These are phyloP conservation scores for Termitomyces sp. DNA, from an alignment of 1,284 basidiomycete genomes.

Conservation along the genomic window DNA sequence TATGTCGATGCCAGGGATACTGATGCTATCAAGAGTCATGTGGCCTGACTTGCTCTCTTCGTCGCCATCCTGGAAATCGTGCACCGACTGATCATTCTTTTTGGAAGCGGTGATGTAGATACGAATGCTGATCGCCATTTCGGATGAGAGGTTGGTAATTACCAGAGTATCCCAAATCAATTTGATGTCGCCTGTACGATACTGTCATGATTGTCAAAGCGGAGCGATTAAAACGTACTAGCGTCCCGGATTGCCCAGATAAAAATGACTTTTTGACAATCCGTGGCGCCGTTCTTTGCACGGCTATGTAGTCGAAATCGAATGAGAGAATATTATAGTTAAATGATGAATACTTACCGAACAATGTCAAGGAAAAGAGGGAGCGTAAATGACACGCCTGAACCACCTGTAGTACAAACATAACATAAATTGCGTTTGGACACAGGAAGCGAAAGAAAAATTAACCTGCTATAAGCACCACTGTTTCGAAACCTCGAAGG, in stretches of 20 bases:
- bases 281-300: constrained; percentile 2
- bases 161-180: constrained; percentile 8
- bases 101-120: constrained; percentile 7
- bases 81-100: background rate
- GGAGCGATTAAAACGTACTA: constrained; percentile 1
- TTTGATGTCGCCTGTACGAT: constrained; percentile 3
- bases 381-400: constrained; percentile 16
- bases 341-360: constrained; percentile 3
- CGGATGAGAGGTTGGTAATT: background rate
- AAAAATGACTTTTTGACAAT: constrained; percentile 9
- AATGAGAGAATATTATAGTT: background rate
- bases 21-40: background rate
- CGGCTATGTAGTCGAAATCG: background rate
- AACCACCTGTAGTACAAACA: constrained; percentile 6
- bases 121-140: constrained; percentile 4
- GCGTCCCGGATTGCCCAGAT: constrained; percentile 16
- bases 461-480: constrained; percentile 48
- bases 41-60: constrained; percentile 1
- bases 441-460: background rate
- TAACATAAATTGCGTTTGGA: background rate
- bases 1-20: constrained; percentile 3
- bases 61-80: constrained; percentile 3
- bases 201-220: background rate
- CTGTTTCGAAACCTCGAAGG: constrained; percentile 38
- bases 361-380: constrained; percentile 15